These are phyloP conservation scores for Rhizopogon vulgaris DNA, from an alignment of 768 basidiomycete species.

Conservation along the genomic window DNA sequence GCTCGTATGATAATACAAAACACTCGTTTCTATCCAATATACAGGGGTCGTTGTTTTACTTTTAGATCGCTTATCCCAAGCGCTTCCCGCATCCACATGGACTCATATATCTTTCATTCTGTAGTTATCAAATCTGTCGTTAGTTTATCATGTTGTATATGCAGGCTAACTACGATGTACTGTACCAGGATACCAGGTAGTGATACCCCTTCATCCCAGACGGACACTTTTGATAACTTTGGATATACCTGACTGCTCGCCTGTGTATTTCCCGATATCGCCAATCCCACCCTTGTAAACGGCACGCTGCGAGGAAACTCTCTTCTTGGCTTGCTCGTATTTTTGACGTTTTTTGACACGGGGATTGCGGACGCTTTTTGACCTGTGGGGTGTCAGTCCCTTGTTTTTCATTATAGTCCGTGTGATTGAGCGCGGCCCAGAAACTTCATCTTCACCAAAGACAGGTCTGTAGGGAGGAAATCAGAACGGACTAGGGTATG, in stretches of 20 bases:
- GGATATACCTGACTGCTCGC: slow-evolving; percentile 90
- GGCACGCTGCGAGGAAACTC: slow-evolving; percentile 81
- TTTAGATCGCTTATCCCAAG: neutral
- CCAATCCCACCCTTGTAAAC: slow-evolving; percentile 87
- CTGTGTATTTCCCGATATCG: slow-evolving; percentile 72
- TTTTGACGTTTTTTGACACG: slow-evolving; percentile 93
- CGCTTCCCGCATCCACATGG: neutral
- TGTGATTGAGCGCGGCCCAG: slow-evolving; percentile 83
- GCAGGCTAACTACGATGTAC: neutral
- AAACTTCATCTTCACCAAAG: slow-evolving; percentile 31
- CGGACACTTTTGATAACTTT: slow-evolving; percentile 84
- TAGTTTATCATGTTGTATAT: slow-evolving; percentile 3
- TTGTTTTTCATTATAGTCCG: slow-evolving; percentile 90
- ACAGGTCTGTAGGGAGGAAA: slow-evolving; percentile 21
- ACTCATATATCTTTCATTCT: slow-evolving; percentile 2
- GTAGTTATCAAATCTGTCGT: neutral
- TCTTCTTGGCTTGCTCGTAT: slow-evolving; percentile 95
- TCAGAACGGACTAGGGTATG: slow-evolving; percentile 1
- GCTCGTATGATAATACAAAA: slow-evolving; percentile 15
- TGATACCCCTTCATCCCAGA: slow-evolving; percentile 36
- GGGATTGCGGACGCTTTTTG: slow-evolving; percentile 91
- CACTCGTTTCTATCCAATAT: neutral
- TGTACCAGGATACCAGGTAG: neutral
- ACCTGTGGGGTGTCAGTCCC: slow-evolving; percentile 85
- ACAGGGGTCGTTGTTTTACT: neutral